Percentiles rank a stretch among this genome's conserved stretches.
These are phyloP conservation scores for Phylloporus sp. DNA, from an alignment of 768 basidiomycete species.

Conservation along the genomic window DNA sequence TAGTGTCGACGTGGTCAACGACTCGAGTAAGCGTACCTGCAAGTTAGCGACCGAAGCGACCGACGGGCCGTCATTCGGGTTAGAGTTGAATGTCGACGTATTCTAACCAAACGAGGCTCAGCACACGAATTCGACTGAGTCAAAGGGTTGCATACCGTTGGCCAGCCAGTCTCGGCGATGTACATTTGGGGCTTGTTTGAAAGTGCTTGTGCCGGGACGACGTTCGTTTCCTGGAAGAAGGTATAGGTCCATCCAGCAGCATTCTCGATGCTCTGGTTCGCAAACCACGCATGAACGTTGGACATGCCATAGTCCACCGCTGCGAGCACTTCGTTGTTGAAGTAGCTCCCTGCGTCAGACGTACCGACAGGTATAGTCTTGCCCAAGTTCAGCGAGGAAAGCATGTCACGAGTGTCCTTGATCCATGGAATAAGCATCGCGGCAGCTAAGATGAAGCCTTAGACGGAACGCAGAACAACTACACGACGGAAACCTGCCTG, in stretches of 20 bases:
- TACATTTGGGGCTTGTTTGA: constrained; percentile 77
- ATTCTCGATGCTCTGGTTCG: constrained; percentile 58
- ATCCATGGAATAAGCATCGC: constrained; percentile 62
- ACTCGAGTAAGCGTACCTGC: constrained; percentile 36
- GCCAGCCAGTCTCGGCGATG: constrained; percentile 94
- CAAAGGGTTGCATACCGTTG: constrained; percentile 46
- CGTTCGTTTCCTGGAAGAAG: constrained; percentile 72
- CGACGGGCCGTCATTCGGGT: constrained; percentile 65
- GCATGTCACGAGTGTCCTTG: constrained; percentile 54
- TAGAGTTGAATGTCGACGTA: constrained; percentile 50
- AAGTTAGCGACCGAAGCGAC: constrained; percentile 55
- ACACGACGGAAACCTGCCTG: constrained; percentile 15
- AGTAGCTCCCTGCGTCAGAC: constrained; percentile 82
- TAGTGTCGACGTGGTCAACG: not conserved
- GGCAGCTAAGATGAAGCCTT: constrained; percentile 40
- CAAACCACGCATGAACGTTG: constrained; percentile 95
- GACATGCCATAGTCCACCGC: constrained; percentile 76
- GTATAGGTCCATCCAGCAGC: constrained; percentile 77
- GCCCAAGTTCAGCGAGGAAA: constrained; percentile 48
- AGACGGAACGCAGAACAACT: not conserved
- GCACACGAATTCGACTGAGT: not conserved
- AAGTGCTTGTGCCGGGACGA: constrained; percentile 47
- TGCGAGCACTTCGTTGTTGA: constrained; percentile 63
- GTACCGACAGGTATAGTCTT: constrained; percentile 70
- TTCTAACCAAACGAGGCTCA: constrained; percentile 33